Conservation (phyloP, 257 asterid species). For the Solanum bulbocastanum region DNA sequence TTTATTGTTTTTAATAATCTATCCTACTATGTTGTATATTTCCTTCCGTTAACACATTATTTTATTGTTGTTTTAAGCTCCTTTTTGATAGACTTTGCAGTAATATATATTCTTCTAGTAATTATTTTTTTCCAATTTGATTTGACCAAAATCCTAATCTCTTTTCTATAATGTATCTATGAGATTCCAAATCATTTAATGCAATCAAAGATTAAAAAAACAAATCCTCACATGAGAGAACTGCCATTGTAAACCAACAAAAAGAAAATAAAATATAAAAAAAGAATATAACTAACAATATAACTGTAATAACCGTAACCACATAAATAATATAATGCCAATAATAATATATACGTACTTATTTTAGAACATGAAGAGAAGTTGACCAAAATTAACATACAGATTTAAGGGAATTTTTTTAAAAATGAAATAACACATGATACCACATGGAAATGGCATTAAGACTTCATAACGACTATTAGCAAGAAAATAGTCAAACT, state of each 20-base stretch:
- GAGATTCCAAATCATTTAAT: background rate
- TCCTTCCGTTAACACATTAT: too few species aligned
- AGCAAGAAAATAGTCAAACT: slow-evolving; percentile 31
- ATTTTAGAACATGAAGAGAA: slow-evolving; percentile 6
- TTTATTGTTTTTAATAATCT: too few species aligned
- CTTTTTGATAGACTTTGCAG: too few species aligned
- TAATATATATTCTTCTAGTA: too few species aligned
- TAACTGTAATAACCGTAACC: background rate
- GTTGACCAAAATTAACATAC: slow-evolving; percentile 14
- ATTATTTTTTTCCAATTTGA: background rate
- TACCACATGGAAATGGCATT: slow-evolving; percentile 58
- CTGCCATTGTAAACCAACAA: background rate
- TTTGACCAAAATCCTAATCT: background rate
- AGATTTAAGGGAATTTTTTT: background rate
- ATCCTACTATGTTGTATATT: too few species aligned
- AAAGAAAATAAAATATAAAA: too few species aligned
- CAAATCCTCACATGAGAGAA: background rate
- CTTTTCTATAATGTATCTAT: background rate
- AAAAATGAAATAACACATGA: slow-evolving; percentile 32
- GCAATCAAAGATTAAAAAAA: background rate
- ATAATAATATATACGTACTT: background rate
- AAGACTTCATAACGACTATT: slow-evolving; percentile 10
- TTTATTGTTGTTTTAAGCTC: too few species aligned
- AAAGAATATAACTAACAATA: background rate
- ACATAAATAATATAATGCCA: background rate